These are phyloP conservation scores for Leptographium wingfieldii DNA, from an alignment of 2,329 filamentous ascomycete species.

Conservation along the genomic window DNA sequence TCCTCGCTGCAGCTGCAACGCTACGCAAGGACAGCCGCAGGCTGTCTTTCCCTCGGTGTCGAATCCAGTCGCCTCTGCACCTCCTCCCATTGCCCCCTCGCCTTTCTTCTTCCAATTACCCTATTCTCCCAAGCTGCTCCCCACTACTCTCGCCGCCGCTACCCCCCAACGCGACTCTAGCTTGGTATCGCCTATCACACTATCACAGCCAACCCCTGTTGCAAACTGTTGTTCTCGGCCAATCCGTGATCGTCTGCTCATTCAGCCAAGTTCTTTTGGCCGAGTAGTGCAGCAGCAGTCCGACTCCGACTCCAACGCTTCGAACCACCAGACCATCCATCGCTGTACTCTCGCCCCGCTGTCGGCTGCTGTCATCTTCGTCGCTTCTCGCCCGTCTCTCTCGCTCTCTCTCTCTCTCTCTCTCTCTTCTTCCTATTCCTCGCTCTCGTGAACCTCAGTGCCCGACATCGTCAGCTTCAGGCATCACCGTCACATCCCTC, in stretches of 20 bases:
- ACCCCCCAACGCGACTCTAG: not conserved
- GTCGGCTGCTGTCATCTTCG: not conserved
- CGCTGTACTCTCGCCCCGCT: not conserved
- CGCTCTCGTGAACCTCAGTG: not conserved
- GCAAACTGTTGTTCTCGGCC: not conserved
- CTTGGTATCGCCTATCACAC: not conserved
- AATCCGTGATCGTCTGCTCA: not conserved
- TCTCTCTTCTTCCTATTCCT: not conserved
- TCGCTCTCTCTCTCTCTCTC: not conserved
- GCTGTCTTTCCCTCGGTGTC: not conserved
- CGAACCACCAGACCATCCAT: not conserved
- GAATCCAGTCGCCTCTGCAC: not conserved
- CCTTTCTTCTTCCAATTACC: not conserved
- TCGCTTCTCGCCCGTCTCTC: not conserved
- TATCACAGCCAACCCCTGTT: not conserved
- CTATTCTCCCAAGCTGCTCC: not conserved
- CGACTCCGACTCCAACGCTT: not conserved
- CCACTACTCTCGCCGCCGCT: not conserved
- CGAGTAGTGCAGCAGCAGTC: not conserved
- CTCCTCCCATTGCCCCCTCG: no score
- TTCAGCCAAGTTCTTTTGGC: not conserved
- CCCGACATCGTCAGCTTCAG: not conserved
- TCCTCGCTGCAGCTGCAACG: not conserved
- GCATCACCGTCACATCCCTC: not conserved
- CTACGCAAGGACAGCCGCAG: not conserved